Evolutionary conservation across 352 stramenopile species (phyloP).

Genomic region (Peronospora destructor): DNA sequence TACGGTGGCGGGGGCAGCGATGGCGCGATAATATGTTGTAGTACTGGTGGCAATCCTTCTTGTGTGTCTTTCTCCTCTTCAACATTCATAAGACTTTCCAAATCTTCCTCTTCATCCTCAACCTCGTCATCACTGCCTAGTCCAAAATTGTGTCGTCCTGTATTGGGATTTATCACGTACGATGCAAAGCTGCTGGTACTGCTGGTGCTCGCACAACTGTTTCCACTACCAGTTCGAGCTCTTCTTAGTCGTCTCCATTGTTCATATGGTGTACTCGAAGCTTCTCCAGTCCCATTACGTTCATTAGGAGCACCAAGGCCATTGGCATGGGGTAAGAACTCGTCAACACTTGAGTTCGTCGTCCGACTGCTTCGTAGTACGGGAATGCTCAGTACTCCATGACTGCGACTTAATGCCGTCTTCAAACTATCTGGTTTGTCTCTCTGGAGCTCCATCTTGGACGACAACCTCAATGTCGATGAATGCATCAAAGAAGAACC

Average conservation of each 20-base stretch:
- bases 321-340: conserved; percentile 17
- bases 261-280: conserved; percentile 27
- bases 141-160: conserved; percentile 36
- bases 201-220: conserved; percentile 58
- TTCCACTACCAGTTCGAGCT: conserved; percentile 53
- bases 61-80: conserved; percentile 13
- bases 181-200: conserved; percentile 47
- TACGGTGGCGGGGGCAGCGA: conserved; percentile 56
- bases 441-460: conserved; percentile 16
- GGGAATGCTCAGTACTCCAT: conserved; percentile 30
- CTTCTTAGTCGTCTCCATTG: conserved; percentile 36
- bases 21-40: conserved; percentile 48
- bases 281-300: background rate
- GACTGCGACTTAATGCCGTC: conserved; percentile 13
- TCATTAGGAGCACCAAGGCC: conserved; percentile 6
- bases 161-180: conserved; percentile 39
- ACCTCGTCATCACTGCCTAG: conserved; percentile 29
- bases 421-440: conserved; percentile 10
- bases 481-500: conserved; percentile 10
- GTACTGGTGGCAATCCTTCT: conserved; percentile 19
- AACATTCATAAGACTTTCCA: conserved; percentile 18
- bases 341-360: conserved; percentile 2
- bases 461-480: conserved; percentile 19
- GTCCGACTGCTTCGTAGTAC: conserved; percentile 41
- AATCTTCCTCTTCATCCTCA: conserved; percentile 16